Evolutionary conservation across 2,329 filamentous ascomycete genomes (phyloP).

Genomic region (Fusarium heterosporum): DNA sequence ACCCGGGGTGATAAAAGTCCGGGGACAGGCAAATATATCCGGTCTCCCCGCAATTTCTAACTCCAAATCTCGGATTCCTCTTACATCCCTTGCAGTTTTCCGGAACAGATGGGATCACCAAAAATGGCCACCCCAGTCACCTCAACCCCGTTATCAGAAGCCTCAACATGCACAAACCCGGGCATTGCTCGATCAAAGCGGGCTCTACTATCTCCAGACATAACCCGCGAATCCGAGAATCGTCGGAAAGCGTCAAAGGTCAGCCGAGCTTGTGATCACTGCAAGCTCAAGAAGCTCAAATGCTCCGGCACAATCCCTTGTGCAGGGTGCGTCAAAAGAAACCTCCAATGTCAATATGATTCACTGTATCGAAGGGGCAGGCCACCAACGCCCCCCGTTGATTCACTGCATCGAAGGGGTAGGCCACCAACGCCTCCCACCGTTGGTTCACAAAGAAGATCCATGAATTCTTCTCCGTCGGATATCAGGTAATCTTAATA

Average conservation of each 20-base stretch:
- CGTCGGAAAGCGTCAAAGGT: constrained; percentile 37
- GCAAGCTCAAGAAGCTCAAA: constrained; percentile 54
- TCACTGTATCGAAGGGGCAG: constrained; percentile 52
- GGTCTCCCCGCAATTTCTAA: constrained; percentile 1
- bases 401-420: too few species aligned
- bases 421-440: constrained; percentile 47
- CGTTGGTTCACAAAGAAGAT: constrained; percentile 3
- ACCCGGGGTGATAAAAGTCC: too few species aligned
- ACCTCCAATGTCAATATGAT: constrained; percentile 51
- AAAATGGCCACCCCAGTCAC: constrained; percentile 23
- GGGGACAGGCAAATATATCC: too few species aligned
- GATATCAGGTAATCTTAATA: background rate
- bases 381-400: constrained; percentile 51
- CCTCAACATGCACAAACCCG: constrained; percentile 16
- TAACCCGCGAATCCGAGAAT: constrained; percentile 25
- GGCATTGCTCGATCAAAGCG: constrained; percentile 19
- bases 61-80: constrained; percentile 11
- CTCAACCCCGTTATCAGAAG: constrained; percentile 34
- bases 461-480: constrained; percentile 29
- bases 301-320: constrained; percentile 55
- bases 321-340: constrained; percentile 47
- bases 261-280: constrained; percentile 54
- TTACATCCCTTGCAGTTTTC: constrained; percentile 26
- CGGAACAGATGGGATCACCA: constrained; percentile 11
- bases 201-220: constrained; percentile 17